Evolutionary conservation across 2,329 filamentous ascomycete species (phyloP).

Genomic region (Exophiala phaeomuriformis): DNA sequence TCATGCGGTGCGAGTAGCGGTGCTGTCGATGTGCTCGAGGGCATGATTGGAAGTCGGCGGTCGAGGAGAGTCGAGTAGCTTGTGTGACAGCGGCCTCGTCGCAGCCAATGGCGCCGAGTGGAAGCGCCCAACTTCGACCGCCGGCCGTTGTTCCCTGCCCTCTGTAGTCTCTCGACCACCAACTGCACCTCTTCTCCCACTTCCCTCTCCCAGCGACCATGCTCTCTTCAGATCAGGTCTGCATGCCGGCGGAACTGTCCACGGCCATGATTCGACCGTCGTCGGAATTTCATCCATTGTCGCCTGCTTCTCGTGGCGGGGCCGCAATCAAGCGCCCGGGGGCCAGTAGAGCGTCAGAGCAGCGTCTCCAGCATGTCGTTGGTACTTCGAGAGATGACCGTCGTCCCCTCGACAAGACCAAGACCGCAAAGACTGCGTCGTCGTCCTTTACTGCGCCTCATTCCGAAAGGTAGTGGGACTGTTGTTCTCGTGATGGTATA

Average conservation of each 20-base stretch:
- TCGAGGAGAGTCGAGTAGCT: background rate
- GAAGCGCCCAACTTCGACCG: slow-evolving; percentile 16
- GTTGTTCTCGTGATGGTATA: slow-evolving; percentile 1
- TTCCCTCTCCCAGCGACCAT: slow-evolving; percentile 6
- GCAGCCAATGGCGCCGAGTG: slow-evolving; percentile 14
- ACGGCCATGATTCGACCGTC: slow-evolving; percentile 18
- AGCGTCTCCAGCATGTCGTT: slow-evolving; percentile 24
- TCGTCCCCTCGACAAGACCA: slow-evolving; percentile 14
- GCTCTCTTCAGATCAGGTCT: slow-evolving; percentile 16
- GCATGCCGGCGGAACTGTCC: slow-evolving; percentile 10
- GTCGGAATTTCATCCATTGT: slow-evolving; percentile 7
- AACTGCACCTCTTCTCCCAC: slow-evolving; percentile 12
- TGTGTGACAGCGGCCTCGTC: slow-evolving; percentile 15
- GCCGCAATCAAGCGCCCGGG: slow-evolving; percentile 23
- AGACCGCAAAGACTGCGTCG: slow-evolving; percentile 9
- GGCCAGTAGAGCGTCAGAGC: slow-evolving; percentile 17
- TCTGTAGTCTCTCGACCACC: slow-evolving; percentile 2
- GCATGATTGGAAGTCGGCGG: slow-evolving; percentile 10
- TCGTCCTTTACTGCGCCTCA: slow-evolving; percentile 18
- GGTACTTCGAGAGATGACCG: slow-evolving; percentile 21
- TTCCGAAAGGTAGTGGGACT: slow-evolving; percentile 12
- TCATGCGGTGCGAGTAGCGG: background rate
- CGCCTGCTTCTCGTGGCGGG: slow-evolving; percentile 17
- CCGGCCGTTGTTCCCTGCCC: slow-evolving; percentile 14
- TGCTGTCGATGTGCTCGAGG: slow-evolving; percentile 8